Base-by-base conservation (phyloP, 75 land plant genomes). In the Sequoiadendron giganteum region DNA sequence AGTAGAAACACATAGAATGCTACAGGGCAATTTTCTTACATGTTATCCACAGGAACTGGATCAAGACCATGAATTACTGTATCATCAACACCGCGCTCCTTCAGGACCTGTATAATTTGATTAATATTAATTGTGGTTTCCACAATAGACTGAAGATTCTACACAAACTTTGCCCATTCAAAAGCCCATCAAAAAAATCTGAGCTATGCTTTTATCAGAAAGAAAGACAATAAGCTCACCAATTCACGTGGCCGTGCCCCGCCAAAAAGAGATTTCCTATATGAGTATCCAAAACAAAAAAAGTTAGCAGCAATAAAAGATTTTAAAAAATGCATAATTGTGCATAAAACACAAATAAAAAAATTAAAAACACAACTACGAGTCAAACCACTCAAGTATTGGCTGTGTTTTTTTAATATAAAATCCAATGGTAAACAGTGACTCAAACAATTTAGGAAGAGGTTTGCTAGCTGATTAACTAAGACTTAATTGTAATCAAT, bases 211-310 rank as follows among this genome's bases (percentile, higher is more conserved):
- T 15, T 87, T 54, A 88, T 47, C 30, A 49, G 19, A 40, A 52
- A 39, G 45, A 18, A 18, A 58, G 28, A 70, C n/a, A 76, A 21
- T 83, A 4, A 34, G 70, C 95, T 88, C 89, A 97, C 99, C 93
- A 95, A 77, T 90, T 97, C 99, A n/a, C 98, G 92, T 65, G 99
- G 99, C 30, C 98, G 98, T 88, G 98, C 99, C 86, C 97, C 99
- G 73, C 98, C 97, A 94, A 97, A 96, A 78, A 97, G 87, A 54
- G 93, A 65, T 52, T 89, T 87, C 93, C 99, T 97, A 91, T 90
- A 93, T 10, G 21, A 86, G 56, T 13, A 8, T 87, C 43, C 10
- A 77, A 72, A 72, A 2, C 2, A n/a, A 10, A 82, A 43, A 47
- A 14, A 43, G 47, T 82, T 45, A 9, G 49, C 84, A 47, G 21